These are phyloP conservation scores for Sporothrix pallida DNA, from an alignment of 2,329 filamentous ascomycete species.

Conservation along the genomic window DNA sequence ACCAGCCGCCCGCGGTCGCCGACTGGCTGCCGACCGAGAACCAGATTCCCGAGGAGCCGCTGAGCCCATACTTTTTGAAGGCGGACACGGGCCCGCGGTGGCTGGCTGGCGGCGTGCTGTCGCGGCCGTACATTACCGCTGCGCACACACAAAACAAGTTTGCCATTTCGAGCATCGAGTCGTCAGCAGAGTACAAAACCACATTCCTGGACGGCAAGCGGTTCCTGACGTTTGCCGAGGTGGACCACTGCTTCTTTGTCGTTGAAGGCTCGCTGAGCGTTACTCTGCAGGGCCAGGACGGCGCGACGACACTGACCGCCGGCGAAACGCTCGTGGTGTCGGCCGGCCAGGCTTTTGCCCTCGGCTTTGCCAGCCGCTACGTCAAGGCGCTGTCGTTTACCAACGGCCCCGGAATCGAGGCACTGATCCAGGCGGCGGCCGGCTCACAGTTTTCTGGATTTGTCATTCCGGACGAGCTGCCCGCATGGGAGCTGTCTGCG, in stretches of 20 bases:
- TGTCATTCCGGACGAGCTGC: slow-evolving; percentile 5
- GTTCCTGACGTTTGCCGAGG: neutral
- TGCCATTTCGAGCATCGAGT: slow-evolving; percentile 27
- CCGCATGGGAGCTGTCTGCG: neutral
- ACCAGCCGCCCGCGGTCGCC: neutral
- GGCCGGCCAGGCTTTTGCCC: slow-evolving; percentile 17
- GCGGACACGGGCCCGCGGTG: slow-evolving; percentile 22
- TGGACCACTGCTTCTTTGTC: slow-evolving; percentile 18
- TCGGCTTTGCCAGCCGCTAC: slow-evolving; percentile 17
- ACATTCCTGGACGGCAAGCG: neutral
- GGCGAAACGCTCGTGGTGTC: neutral
- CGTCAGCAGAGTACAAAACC: neutral
- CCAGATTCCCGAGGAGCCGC: slow-evolving; percentile 4
- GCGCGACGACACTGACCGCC: neutral
- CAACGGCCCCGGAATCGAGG: slow-evolving; percentile 22
- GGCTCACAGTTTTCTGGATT: neutral
- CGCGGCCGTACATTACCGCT: slow-evolving; percentile 14
- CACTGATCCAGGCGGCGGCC: neutral
- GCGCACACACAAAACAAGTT: slow-evolving; percentile 16
- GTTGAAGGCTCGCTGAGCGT: neutral
- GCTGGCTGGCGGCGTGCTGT: slow-evolving; percentile 18
- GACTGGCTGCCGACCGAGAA: slow-evolving; percentile 22
- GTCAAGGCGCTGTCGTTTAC: slow-evolving; percentile 21
- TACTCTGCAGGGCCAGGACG: neutral
- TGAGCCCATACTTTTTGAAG: slow-evolving; percentile 7